These are phyloP conservation scores for Candida argentea DNA, from an alignment of 805 yeast species.

Conservation along the genomic window DNA sequence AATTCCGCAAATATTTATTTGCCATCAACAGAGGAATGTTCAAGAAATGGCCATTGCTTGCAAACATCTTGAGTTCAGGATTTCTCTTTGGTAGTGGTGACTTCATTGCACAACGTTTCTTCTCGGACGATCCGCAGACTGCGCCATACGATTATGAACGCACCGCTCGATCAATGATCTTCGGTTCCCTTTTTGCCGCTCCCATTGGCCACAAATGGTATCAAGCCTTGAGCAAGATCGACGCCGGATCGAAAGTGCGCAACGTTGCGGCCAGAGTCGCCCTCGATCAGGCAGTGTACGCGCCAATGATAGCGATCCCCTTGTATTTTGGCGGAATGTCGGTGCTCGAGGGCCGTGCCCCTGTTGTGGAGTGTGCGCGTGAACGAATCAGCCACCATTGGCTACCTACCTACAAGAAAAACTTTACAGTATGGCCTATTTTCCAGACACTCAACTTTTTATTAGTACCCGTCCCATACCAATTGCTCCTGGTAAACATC, in stretches of 20 bases:
- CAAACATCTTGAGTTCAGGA: slow-evolving; percentile 42
- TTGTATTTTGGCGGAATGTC: slow-evolving; percentile 63
- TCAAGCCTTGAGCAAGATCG: slow-evolving; percentile 25
- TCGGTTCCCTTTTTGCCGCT: slow-evolving; percentile 68
- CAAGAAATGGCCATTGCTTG: slow-evolving; percentile 27
- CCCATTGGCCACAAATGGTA: slow-evolving; percentile 73
- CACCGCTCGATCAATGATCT: slow-evolving; percentile 53
- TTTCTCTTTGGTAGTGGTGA: slow-evolving; percentile 68
- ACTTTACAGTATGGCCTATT: slow-evolving; percentile 87
- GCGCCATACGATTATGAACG: slow-evolving; percentile 39
- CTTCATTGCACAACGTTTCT: slow-evolving; percentile 52
- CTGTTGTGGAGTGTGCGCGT: slow-evolving; percentile 27
- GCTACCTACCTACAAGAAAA: slow-evolving; percentile 59
- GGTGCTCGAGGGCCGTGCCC: slow-evolving; percentile 42
- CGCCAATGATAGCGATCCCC: slow-evolving; percentile 67
- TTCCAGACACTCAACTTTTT: slow-evolving; percentile 75
- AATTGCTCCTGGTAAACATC: slow-evolving; percentile 59
- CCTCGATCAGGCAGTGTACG: slow-evolving; percentile 65
- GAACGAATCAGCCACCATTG: slow-evolving; percentile 40
- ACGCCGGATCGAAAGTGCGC: slow-evolving; percentile 2
- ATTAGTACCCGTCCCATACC: slow-evolving; percentile 59
- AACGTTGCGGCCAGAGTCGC: slow-evolving; percentile 37
- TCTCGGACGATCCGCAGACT: slow-evolving; percentile 22
- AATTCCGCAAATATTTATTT: slow-evolving; percentile 9
- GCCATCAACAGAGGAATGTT: slow-evolving; percentile 16